These are phyloP conservation scores for Cardamine resedifolia DNA, from an alignment of 345 rosid genomes.

Conservation along the genomic window DNA sequence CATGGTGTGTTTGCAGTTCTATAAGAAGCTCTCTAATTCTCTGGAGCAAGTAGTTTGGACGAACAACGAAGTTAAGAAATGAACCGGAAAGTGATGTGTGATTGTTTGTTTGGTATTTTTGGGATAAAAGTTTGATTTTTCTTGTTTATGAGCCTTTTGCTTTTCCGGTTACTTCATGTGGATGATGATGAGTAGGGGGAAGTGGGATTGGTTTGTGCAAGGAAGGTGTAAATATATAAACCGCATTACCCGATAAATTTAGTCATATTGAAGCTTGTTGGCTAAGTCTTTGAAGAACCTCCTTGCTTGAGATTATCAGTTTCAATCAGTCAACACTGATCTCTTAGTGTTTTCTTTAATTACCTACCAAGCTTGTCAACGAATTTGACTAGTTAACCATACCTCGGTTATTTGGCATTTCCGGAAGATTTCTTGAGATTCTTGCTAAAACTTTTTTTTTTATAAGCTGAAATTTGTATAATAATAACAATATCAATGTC, in stretches of 20 bases:
- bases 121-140: constrained; percentile 7
- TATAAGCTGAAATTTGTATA: too few relatives aligned
- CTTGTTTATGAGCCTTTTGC: constrained; percentile 12
- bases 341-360: background rate
- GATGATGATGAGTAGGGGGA: background rate
- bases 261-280: constrained; percentile 1
- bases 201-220: constrained; percentile 19
- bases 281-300: background rate
- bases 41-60: constrained; percentile 94
- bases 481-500: too few relatives aligned
- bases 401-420: background rate
- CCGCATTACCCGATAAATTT: background rate
- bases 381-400: background rate
- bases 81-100: constrained; percentile 20
- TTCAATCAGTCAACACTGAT: background rate
- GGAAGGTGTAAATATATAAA: constrained; percentile 28
- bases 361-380: background rate
- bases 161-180: constrained; percentile 12
- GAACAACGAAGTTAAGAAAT: constrained; percentile 77
- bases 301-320: background rate
- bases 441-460: too few relatives aligned
- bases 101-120: constrained; percentile 14
- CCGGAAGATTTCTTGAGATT: too few relatives aligned
- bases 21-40: constrained; percentile 70
- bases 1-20: constrained; percentile 62